Percentiles rank a stretch among this genome's conserved stretches.
Conservation (phyloP, 2,329 filamentous ascomycete species). For the Chaetomium sp. region DNA sequence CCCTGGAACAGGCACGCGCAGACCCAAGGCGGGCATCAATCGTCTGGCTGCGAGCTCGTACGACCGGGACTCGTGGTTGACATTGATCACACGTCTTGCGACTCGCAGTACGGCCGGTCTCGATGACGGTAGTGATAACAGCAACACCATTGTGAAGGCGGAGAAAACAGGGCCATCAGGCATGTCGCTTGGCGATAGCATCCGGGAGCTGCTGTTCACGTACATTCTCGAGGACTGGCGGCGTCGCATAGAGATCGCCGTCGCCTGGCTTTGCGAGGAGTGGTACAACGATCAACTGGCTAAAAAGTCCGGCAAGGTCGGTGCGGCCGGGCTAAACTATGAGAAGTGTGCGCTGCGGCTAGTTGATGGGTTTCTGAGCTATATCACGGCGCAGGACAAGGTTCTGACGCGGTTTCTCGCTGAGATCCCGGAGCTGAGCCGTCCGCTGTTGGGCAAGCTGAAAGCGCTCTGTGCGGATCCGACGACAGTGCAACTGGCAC, state of each 20-base stretch:
- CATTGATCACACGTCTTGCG: constrained; percentile 76
- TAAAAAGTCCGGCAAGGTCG: constrained; percentile 31
- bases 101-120: constrained; percentile 70
- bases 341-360: constrained; percentile 71
- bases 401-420: constrained; percentile 84
- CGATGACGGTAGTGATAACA: constrained; percentile 44
- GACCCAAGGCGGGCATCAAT: constrained; percentile 67
- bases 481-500: constrained; percentile 54
- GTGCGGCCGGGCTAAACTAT: constrained; percentile 56
- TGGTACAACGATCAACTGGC: constrained; percentile 81
- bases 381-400: constrained; percentile 86
- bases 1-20: constrained; percentile 48
- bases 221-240: constrained; percentile 93
- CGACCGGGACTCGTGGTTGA: constrained; percentile 85
- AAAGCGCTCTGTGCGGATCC: constrained; percentile 61
- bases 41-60: constrained; percentile 77
- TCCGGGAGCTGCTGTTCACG: constrained; percentile 73
- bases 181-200: constrained; percentile 55
- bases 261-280: constrained; percentile 93
- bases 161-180: constrained; percentile 24
- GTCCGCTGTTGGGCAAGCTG: constrained; percentile 65
- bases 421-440: constrained; percentile 77
- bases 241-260: constrained; percentile 78
- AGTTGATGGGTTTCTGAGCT: constrained; percentile 84
- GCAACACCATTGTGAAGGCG: constrained; percentile 51